Evolutionary conservation across 2,329 filamentous ascomycete genomes (phyloP), one percentile per base, ranked within the genome.

Genomic region (Scytalidium sp.): DNA sequence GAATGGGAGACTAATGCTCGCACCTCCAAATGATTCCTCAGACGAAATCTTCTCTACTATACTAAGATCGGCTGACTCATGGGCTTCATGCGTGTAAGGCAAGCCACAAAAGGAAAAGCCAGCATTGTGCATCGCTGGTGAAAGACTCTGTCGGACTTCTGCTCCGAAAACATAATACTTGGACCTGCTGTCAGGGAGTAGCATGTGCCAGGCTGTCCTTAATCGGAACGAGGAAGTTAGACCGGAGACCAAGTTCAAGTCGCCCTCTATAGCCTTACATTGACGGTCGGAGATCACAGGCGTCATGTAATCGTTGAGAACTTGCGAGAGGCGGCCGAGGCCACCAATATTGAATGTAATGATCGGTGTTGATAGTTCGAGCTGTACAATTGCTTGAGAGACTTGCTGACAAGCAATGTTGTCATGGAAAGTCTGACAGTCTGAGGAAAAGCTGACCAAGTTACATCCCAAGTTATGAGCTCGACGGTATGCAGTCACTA

Each of bases 41-140:
- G 77, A 75, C 17, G 86, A 78, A 3, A 87, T 70, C n/a, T 80
- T 75, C 55, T 77, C 75, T n/a, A 90, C 68, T 9, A 79, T 79
- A 22, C 79, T 75, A n/a, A 90, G 64, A 0, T 79, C 79, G 11
- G 75, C 69, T 7, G 81, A 81, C 36, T 86, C 84, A 51, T 80
- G 75, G 2, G 81, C 79, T 6, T 71, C 66, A 60, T 88, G 90
- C 3, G 72, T 64, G 56, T 90, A 85, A 0, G 83, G 82, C 60
- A 90, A 79, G 0, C 86, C 86, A 55, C 81, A 80, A 25, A 75
- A 76, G 44, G 74, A 71, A 50, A 87, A 81, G 0, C 85, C 87
- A 7, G 83, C 75, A 49, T 84, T 88, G 64, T 90, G 86, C 85
- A 90, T 90, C 5, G 83, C 82, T 1, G 87, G 87, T 0, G 86